These are phyloP conservation scores for Macrolepiota albuminosa DNA, from an alignment of 768 basidiomycete species.

Conservation along the genomic window DNA sequence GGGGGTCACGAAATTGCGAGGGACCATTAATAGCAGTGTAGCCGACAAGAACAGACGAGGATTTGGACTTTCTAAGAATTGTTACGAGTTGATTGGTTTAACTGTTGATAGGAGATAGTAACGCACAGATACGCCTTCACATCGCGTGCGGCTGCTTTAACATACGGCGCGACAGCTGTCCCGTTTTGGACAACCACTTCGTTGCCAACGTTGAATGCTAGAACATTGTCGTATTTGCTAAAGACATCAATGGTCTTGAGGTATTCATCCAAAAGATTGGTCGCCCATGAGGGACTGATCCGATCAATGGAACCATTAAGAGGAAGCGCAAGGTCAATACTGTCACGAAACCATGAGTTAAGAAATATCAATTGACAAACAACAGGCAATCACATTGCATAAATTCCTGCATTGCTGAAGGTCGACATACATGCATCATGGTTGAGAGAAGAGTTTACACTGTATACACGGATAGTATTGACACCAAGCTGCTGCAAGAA, in stretches of 20 bases:
- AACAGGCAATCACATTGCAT: conserved; percentile 65
- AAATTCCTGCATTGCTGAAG: conserved; percentile 77
- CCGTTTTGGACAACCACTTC: conserved; percentile 56
- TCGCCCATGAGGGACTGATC: conserved; percentile 68
- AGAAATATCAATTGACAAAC: neutral
- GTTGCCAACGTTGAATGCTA: conserved; percentile 89
- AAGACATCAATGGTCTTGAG: conserved; percentile 74
- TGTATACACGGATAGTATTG: conserved; percentile 84
- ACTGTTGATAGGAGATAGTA: neutral
- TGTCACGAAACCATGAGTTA: conserved; percentile 23
- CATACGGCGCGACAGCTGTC: conserved; percentile 67
- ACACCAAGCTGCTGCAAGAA: conserved; percentile 71
- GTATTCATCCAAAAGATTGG: conserved; percentile 76
- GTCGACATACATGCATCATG: conserved; percentile 85
- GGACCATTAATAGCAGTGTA: conserved; percentile 84
- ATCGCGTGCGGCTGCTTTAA: conserved; percentile 91
- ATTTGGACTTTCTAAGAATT: conserved; percentile 50
- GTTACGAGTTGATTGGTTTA: neutral
- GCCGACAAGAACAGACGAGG: conserved; percentile 65
- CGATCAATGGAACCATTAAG: conserved; percentile 84
- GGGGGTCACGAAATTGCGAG: conserved; percentile 51
- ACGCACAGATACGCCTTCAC: conserved; percentile 78
- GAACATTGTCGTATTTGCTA: conserved; percentile 82
- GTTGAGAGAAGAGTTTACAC: conserved; percentile 75
- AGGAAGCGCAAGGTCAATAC: conserved; percentile 83